Evolutionary conservation across 371 early-diverging fungal genomes (phyloP).

Genomic region (Lichtheimia corymbifera): DNA sequence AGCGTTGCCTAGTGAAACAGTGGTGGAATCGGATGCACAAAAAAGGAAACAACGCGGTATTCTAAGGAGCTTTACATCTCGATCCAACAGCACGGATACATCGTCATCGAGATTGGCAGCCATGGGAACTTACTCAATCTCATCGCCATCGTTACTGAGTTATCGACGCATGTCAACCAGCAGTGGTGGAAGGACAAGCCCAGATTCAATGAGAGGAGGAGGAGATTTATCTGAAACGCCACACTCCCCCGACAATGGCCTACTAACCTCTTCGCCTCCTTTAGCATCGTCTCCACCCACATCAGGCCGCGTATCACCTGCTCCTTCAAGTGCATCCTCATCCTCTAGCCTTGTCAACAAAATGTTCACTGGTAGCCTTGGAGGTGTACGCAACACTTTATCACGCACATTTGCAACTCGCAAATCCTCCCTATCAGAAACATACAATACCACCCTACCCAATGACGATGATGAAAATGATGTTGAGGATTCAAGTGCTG

Average conservation of each 20-base stretch:
- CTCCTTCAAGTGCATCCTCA: conserved; percentile 10
- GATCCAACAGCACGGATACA: conserved; percentile 10
- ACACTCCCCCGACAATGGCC: conserved; percentile 2
- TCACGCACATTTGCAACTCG: conserved; percentile 36
- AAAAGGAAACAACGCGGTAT: conserved; percentile 22
- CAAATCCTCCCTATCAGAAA: conserved; percentile 18
- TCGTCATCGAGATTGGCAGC: not conserved
- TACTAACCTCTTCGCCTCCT: conserved; percentile 3
- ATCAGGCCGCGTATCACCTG: conserved; percentile 3
- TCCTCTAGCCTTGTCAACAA: conserved; percentile 28
- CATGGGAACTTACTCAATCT: not conserved
- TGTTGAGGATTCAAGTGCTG: not conserved
- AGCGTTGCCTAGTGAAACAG: conserved; percentile 22
- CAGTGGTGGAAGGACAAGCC: conserved; percentile 9
- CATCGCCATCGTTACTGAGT: conserved; percentile 1
- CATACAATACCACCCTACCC: conserved; percentile 5
- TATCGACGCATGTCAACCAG: not conserved
- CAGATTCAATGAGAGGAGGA: not conserved
- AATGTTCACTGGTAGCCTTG: conserved; percentile 22
- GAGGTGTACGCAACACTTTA: conserved; percentile 33
- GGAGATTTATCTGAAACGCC: not conserved
- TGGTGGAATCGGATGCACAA: conserved; percentile 22
- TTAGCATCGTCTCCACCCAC: no score
- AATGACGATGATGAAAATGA: conserved; percentile 16
- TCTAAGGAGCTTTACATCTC: conserved; percentile 43